Percentiles rank a stretch among this genome's conserved stretches.
Conservation (phyloP, 306 rosid genomes). For the Carpinus fangiana region DNA sequence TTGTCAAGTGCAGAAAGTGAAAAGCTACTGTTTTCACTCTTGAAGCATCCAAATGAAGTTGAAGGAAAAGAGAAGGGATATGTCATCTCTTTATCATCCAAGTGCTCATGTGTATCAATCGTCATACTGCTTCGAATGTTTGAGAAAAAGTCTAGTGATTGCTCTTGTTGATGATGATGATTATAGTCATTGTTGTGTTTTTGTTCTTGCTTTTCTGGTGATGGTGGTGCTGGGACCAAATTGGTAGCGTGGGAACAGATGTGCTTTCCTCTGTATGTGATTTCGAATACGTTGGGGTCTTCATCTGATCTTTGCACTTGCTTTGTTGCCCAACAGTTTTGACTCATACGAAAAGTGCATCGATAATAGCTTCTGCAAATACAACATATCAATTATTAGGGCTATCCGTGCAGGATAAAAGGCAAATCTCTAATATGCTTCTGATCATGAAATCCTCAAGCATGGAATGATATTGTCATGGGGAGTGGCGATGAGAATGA, state of each 20-base stretch:
- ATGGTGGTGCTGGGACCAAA: conserved; percentile 43
- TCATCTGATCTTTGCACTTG: conserved; percentile 96
- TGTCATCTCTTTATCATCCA: conserved; percentile 39
- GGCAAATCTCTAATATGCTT: background rate
- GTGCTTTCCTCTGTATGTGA: conserved; percentile 80
- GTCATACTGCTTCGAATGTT: conserved; percentile 25
- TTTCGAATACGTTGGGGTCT: conserved; percentile 68
- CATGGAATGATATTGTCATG: no score
- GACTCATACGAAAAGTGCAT: conserved; percentile 84
- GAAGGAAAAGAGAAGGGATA: conserved; percentile 64
- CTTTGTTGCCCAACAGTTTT: conserved; percentile 84
- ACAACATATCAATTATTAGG: conserved; percentile 26
- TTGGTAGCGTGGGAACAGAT: conserved; percentile 65
- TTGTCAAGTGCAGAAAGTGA: conserved; percentile 36
- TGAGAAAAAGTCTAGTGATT: conserved; percentile 29
- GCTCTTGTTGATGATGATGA: conserved; percentile 18
- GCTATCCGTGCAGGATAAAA: conserved; percentile 1
- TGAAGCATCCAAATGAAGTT: conserved; percentile 43
- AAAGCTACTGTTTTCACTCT: conserved; percentile 29
- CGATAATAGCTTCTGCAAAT: conserved; percentile 93
- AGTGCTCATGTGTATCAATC: conserved; percentile 32
- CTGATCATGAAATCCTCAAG: background rate
- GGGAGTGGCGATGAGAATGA: no score
- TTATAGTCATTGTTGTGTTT: conserved; percentile 21
- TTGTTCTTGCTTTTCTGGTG: conserved; percentile 61